phyloP scores from a whole-genome alignment of 306 rosid genomes.

The Calophaca sinica region DNA sequence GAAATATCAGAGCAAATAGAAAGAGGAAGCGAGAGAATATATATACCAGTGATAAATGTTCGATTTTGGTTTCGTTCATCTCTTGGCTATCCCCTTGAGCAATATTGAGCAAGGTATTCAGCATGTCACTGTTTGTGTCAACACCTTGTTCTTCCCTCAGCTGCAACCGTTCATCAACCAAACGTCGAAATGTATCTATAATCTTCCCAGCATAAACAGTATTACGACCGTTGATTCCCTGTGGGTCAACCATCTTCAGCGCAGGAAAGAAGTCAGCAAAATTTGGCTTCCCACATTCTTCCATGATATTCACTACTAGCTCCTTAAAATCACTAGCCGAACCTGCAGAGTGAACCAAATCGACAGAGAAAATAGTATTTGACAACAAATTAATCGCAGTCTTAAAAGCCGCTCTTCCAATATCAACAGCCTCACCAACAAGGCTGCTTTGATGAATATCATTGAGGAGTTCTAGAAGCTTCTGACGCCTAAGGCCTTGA shows the following conservation, averaged over 20 bases:
- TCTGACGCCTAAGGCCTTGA: not conserved
- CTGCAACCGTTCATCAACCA: conserved; percentile 9
- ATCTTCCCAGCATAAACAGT: not conserved
- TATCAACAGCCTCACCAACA: not conserved
- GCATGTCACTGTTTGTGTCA: not conserved
- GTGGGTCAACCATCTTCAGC: conserved; percentile 1
- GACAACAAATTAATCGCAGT: not conserved
- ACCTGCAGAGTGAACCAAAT: not conserved
- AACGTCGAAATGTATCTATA: not conserved
- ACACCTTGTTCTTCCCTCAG: not conserved
- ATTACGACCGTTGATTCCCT: not conserved
- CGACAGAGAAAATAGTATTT: conserved; percentile 3
- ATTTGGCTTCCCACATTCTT: conserved; percentile 5
- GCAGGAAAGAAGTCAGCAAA: not conserved
- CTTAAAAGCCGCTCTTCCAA: not conserved
- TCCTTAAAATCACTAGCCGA: not conserved
- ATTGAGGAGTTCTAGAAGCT: not conserved
- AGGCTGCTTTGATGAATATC: not conserved
- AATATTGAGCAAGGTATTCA: conserved; percentile 9
- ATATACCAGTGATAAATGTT: conserved; percentile 5
- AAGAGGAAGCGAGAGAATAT: too few relatives aligned
- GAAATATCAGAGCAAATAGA: too few relatives aligned
- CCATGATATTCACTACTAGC: not conserved
- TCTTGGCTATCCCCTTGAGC: not conserved
- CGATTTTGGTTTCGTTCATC: not conserved